phyloP scores from a whole-genome alignment of 768 basidiomycete genomes.

The Lepiota subincarnata region DNA sequence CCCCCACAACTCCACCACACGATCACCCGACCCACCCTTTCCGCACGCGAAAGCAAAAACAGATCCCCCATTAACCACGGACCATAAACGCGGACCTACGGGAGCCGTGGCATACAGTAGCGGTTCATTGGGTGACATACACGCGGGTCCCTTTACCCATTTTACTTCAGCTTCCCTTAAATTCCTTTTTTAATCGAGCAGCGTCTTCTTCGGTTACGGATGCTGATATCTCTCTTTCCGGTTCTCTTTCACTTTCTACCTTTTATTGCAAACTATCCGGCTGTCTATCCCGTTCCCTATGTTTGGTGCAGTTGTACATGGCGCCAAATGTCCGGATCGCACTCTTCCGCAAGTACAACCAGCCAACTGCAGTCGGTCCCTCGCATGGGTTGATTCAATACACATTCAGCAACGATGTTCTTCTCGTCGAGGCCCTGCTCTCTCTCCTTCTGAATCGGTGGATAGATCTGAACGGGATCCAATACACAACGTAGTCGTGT shows the following conservation, averaged over 20 bases:
- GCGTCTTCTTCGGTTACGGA: background rate
- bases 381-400: conserved; percentile 63
- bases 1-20: background rate
- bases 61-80: background rate
- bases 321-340: conserved; percentile 50
- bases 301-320: conserved; percentile 38
- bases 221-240: background rate
- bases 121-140: conserved; percentile 5
- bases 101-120: background rate
- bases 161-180: background rate
- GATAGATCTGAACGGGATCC: conserved; percentile 58
- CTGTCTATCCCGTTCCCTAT: conserved; percentile 8
- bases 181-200: conserved; percentile 2
- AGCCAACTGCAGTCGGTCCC: conserved; percentile 56
- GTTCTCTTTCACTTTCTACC: background rate
- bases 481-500: conserved; percentile 17
- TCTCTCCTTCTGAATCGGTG: conserved; percentile 71
- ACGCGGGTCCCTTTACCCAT: conserved; percentile 1
- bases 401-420: conserved; percentile 53
- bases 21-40: background rate
- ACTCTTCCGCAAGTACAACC: conserved; percentile 49
- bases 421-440: conserved; percentile 60
- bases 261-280: background rate
- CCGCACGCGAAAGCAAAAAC: background rate
- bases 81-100: background rate